Conservation (phyloP, 2,329 filamentous ascomycete genomes). For the Huntiella abstrusa region DNA sequence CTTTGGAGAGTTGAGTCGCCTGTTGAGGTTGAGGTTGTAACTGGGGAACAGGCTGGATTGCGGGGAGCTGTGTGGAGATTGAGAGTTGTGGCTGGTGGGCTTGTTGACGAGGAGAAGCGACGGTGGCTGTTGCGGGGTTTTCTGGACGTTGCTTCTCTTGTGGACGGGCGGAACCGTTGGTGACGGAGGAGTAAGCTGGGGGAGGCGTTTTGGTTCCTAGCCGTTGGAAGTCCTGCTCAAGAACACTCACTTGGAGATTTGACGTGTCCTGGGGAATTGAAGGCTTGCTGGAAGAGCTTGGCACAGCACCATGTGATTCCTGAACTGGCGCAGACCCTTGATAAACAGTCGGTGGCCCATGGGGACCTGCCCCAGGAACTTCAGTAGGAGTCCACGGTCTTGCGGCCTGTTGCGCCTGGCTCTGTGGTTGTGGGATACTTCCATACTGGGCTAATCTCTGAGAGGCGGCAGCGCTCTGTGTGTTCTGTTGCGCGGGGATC, state of each 20-base stretch:
- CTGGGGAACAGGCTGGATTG: neutral
- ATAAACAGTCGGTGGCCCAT: conserved; percentile 80
- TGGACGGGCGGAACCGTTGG: conserved; percentile 44
- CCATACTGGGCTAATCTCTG: conserved; percentile 68
- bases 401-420: conserved; percentile 17
- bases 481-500: conserved; percentile 51
- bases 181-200: conserved; percentile 82
- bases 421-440: conserved; percentile 20
- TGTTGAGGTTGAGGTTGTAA: conserved; percentile 7
- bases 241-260: conserved; percentile 42
- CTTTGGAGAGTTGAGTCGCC: conserved; percentile 5
- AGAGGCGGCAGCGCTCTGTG: conserved; percentile 58
- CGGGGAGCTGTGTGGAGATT: conserved; percentile 5
- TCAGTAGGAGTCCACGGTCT: conserved; percentile 95
- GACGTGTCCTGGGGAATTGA: conserved; percentile 4
- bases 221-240: conserved; percentile 73
- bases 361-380: conserved; percentile 63
- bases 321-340: conserved; percentile 45
- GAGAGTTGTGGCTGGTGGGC: conserved; percentile 5
- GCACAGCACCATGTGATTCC: conserved; percentile 13
- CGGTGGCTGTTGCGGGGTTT: conserved; percentile 4
- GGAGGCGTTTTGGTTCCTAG: conserved; percentile 72
- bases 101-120: conserved; percentile 11
- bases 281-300: conserved; percentile 1
- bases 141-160: conserved; percentile 51